phyloP scores from a whole-genome alignment of 176 grass and related monocot genomes.

The Thinopyrum elongatum region DNA sequence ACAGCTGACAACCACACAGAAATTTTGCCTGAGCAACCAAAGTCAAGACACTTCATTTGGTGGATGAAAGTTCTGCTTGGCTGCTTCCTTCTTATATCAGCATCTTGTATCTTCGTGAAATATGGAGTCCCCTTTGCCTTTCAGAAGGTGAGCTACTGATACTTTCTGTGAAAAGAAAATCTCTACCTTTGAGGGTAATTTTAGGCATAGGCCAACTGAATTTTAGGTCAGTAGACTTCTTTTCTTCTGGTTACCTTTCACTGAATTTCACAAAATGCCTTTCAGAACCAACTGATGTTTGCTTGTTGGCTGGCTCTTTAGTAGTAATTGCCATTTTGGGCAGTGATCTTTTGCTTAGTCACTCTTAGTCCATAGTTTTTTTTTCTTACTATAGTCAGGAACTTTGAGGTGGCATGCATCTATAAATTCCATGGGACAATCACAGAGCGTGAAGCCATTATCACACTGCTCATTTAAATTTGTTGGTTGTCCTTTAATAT shows the following conservation, averaged over 20 bases:
- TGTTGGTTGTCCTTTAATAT: background rate
- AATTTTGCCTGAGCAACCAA: conserved; percentile 27
- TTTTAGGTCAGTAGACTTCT: background rate
- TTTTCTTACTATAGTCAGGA: background rate
- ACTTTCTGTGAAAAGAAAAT: background rate
- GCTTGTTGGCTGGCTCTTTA: background rate
- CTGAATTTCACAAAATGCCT: background rate
- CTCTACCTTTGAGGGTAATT: background rate
- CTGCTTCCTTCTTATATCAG: conserved; percentile 47
- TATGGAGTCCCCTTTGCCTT: conserved; percentile 89
- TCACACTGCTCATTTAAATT: background rate
- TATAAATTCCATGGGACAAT: background rate
- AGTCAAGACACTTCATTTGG: conserved; percentile 57
- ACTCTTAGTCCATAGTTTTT: background rate
- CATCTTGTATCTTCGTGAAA: conserved; percentile 57
- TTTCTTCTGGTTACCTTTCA: background rate
- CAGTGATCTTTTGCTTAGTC: background rate
- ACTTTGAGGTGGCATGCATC: background rate
- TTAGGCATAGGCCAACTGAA: background rate
- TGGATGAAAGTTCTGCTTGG: conserved; percentile 75
- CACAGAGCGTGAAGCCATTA: background rate
- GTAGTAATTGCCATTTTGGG: background rate
- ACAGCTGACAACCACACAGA: conserved; percentile 24
- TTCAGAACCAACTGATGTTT: background rate
- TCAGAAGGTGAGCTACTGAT: conserved; percentile 54